A percentile compares a stretch with the other conserved stretches of the same genome.
These are phyloP conservation scores for Wallacemonas sp. DNA, from an alignment of 208 protist genomes.

Conservation along the genomic window DNA sequence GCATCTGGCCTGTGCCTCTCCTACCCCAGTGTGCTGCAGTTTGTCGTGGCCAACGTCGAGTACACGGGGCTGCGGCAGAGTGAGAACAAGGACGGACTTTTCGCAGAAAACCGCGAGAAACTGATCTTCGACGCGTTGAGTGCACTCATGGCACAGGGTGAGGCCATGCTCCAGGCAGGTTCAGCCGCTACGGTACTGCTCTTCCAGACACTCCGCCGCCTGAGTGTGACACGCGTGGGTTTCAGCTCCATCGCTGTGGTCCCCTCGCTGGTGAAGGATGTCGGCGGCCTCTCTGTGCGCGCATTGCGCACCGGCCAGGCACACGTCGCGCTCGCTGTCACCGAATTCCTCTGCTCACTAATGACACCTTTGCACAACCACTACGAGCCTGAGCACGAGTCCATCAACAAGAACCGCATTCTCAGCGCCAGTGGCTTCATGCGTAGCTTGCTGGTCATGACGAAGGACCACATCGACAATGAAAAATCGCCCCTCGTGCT, in stretches of 20 bases:
- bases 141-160: conserved; percentile 61
- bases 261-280: conserved; percentile 52
- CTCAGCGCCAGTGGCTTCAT: conserved; percentile 69
- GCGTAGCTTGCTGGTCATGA: conserved; percentile 54
- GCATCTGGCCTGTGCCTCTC: background rate
- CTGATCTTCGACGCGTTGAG: conserved; percentile 74
- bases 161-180: conserved; percentile 17
- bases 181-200: conserved; percentile 26
- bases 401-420: conserved; percentile 89
- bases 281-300: conserved; percentile 45
- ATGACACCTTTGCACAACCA: conserved; percentile 94
- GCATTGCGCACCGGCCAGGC: conserved; percentile 72
- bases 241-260: conserved; percentile 86
- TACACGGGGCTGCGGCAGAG: conserved; percentile 82
- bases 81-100: conserved; percentile 89
- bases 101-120: conserved; percentile 91
- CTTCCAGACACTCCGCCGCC: conserved; percentile 80
- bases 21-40: conserved; percentile 36
- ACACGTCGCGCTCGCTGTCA: conserved; percentile 69
- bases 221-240: conserved; percentile 83
- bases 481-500: conserved; percentile 86
- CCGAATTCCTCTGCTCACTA: conserved; percentile 88
- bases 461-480: conserved; percentile 62
- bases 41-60: conserved; percentile 92
- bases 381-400: conserved; percentile 88